Evolutionary conservation across 352 stramenopile species (phyloP).

Genomic region (Thalassiosira exigua): DNA sequence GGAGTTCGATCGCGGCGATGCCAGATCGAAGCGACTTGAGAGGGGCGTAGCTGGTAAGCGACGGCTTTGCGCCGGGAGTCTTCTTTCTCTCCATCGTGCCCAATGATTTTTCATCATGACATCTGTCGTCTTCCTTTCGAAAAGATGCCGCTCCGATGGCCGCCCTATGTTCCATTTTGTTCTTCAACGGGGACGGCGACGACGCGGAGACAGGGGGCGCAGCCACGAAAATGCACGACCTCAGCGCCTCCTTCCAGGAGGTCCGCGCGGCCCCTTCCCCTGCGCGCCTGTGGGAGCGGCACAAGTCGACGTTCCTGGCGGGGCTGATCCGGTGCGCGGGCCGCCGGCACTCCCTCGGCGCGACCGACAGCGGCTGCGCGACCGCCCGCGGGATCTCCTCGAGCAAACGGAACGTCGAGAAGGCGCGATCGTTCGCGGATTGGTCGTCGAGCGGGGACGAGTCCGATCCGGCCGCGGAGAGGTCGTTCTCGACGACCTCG

Average conservation of each 20-base stretch:
- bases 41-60: conserved; percentile 57
- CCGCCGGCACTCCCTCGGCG: conserved; percentile 64
- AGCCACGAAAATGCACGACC: conserved; percentile 5
- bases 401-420: conserved; percentile 48
- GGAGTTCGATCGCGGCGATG: conserved; percentile 40
- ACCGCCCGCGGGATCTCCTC: conserved; percentile 54
- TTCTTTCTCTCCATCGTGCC: background rate
- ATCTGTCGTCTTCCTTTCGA: background rate
- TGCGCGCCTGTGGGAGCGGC: conserved; percentile 67
- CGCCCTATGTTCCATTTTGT: conserved; percentile 77
- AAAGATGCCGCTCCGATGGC: conserved; percentile 77
- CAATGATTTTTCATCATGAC: background rate
- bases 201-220: background rate
- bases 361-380: conserved; percentile 74
- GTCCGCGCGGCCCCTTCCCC: conserved; percentile 36
- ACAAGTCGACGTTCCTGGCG: conserved; percentile 74
- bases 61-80: background rate
- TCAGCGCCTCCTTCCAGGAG: conserved; percentile 12
- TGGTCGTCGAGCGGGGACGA: conserved; percentile 49
- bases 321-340: conserved; percentile 76
- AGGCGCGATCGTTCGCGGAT: conserved; percentile 66
- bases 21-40: conserved; percentile 46
- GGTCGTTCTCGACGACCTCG: background rate
- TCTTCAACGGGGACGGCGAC: conserved; percentile 68
- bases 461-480: background rate